Evolutionary conservation across 2,329 filamentous ascomycete genomes (phyloP).

Genomic region (Trichoderma harzianum): DNA sequence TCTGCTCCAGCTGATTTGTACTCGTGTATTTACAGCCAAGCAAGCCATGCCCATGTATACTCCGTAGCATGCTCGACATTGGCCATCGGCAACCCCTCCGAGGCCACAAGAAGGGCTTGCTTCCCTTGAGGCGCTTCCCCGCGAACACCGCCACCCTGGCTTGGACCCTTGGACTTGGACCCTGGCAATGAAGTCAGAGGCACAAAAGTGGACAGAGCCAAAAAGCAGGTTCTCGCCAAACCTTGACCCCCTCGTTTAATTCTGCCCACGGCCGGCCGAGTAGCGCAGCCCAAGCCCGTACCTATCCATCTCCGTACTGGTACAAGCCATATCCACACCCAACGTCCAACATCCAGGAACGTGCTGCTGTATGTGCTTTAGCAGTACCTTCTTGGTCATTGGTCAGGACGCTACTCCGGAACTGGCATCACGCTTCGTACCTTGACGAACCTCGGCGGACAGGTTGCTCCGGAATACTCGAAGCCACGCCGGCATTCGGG

Average conservation of each 20-base stretch:
- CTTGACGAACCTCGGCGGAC: neutral
- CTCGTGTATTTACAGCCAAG: too few species aligned
- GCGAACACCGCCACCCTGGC: slow-evolving; percentile 17
- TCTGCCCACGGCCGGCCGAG: neutral
- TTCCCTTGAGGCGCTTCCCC: slow-evolving; percentile 10
- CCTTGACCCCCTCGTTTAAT: slow-evolving; percentile 15
- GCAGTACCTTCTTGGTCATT: neutral
- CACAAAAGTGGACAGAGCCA: neutral
- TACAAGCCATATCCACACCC: neutral
- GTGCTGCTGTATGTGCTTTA: neutral
- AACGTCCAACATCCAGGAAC: slow-evolving; percentile 11
- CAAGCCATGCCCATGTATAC: neutral
- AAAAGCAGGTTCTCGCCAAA: slow-evolving; percentile 17
- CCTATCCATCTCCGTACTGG: neutral
- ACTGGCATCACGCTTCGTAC: neutral
- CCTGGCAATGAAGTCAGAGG: slow-evolving; percentile 18
- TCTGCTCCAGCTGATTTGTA: neutral
- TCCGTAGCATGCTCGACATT: neutral
- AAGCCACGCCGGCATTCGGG: neutral
- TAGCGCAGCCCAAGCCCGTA: neutral
- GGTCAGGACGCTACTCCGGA: neutral
- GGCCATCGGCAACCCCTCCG: neutral
- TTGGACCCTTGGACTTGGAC: slow-evolving; percentile 10
- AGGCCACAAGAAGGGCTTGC: neutral
- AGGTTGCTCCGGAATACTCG: neutral